Evolutionary conservation across 2,329 filamentous ascomycete species (phyloP).

Genomic region (Botrytis deweyae): DNA sequence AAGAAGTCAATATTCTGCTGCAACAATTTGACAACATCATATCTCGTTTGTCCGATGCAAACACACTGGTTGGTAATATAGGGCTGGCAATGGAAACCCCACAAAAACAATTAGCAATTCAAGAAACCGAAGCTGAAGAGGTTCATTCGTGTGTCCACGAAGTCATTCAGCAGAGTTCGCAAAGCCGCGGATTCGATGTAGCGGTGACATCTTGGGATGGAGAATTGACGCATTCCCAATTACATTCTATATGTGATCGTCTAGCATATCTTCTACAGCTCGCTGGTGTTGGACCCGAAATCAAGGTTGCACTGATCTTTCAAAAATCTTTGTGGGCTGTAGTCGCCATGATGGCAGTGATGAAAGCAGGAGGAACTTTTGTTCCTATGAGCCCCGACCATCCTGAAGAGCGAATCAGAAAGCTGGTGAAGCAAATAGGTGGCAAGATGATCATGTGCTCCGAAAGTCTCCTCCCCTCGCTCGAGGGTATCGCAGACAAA

Average conservation of each 20-base stretch:
- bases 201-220: slow-evolving; percentile 29
- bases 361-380: slow-evolving; percentile 35
- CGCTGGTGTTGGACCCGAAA: slow-evolving; percentile 27
- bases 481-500: background rate
- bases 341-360: slow-evolving; percentile 35
- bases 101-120: background rate
- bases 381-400: slow-evolving; percentile 35
- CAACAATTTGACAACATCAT: slow-evolving; percentile 23
- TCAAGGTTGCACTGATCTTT: slow-evolving; percentile 28
- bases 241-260: slow-evolving; percentile 29
- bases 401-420: slow-evolving; percentile 19
- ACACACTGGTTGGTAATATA: slow-evolving; percentile 4
- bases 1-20: slow-evolving; percentile 21
- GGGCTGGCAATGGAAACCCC: slow-evolving; percentile 24
- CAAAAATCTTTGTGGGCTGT: slow-evolving; percentile 32
- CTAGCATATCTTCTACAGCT: slow-evolving; percentile 28
- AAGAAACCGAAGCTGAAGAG: slow-evolving; percentile 10
- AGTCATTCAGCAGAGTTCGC: slow-evolving; percentile 18
- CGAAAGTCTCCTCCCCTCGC: slow-evolving; percentile 1
- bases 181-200: background rate
- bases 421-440: slow-evolving; percentile 19
- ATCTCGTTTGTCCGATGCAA: slow-evolving; percentile 1
- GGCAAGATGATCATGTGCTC: slow-evolving; percentile 25
- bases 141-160: slow-evolving; percentile 28
- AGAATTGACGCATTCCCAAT: slow-evolving; percentile 31